Evolutionary conservation across 495 filamentous ascomycete species (phyloP), one percentile per base, ranked within the genome.

Genomic region (Umbilicaria muhlenbergii): DNA sequence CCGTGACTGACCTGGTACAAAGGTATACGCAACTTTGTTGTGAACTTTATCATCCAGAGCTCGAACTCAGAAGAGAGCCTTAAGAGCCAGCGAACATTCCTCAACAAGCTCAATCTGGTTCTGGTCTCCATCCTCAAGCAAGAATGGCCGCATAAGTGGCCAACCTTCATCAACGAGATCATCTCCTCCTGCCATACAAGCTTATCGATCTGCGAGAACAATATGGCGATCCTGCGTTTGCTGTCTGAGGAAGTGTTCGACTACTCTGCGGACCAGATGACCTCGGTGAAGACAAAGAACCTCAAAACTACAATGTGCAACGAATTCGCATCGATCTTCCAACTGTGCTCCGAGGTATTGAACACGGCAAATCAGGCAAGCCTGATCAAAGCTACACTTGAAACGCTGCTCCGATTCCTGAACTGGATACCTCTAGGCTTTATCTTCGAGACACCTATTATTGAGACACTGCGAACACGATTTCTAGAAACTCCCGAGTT

Each of bases 91-190:
- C 76, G 82, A 46, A 83, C 86, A 34, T 80, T 99, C 24, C 61
- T 99, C 54, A 96, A 95, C 70, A 96, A 99, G 67, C 74, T 99
- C 37, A 96, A 99, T 50, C 75, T 99, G 41, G 89, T 95, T 17
- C 80, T 99, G 42, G 85, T 99, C 49, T 93, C 86, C 32, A 91
- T 99, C 44, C 65, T 99, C 53, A 99, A 99, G 69, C 91, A 99
- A 63, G 91, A 99, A 62, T 99, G 91, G 91, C 91, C 91, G n/a
- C 89, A 95, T 59, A 91, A 96, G 67, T 99, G 91, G 91, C 91
- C 92, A 8, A 94, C 86, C 7, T 99, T 99, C 62, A 95, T 96
- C 74, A 96, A 94, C 63, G 91, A 99, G 71, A 96, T 99, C 58
- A 86, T 96, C 52, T 81, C 84, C 11, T 92, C 89, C 21, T 95